These are phyloP conservation scores for Helicostylum pulchrum DNA, from an alignment of 192 early-diverging fungal genomes.

Conservation along the genomic window DNA sequence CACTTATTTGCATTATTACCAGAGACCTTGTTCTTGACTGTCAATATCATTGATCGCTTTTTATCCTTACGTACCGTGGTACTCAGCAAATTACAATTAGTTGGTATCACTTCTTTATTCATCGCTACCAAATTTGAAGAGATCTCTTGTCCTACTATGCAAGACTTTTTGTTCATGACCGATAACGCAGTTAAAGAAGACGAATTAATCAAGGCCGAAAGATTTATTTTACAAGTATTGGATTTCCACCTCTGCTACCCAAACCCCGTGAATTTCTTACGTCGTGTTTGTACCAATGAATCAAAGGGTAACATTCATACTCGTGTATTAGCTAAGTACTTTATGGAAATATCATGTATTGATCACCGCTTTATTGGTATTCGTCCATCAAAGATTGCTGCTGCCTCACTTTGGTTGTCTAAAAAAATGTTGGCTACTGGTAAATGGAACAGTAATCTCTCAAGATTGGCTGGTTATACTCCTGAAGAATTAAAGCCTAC, in stretches of 20 bases:
- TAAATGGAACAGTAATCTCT: conserved; percentile 75
- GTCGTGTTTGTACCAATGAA: conserved; percentile 86
- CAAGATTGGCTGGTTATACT: conserved; percentile 79
- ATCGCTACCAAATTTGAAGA: conserved; percentile 97
- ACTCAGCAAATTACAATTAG: conserved; percentile 87
- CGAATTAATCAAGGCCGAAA: conserved; percentile 89
- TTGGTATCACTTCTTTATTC: conserved; percentile 87
- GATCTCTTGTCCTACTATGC: conserved; percentile 73
- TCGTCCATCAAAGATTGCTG: conserved; percentile 74
- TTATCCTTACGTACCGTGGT: conserved; percentile 83
- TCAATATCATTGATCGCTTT: conserved; percentile 96
- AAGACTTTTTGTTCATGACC: conserved; percentile 84
- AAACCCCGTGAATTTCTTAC: conserved; percentile 88
- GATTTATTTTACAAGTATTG: conserved; percentile 84
- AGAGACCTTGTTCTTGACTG: conserved; percentile 90
- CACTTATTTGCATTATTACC: conserved; percentile 86
- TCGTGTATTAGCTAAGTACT: conserved; percentile 90
- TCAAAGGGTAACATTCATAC: conserved; percentile 81
- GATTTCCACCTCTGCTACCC: conserved; percentile 88
- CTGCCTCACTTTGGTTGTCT: conserved; percentile 76
- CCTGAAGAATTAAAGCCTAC: conserved; percentile 62
- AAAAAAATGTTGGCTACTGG: conserved; percentile 73
- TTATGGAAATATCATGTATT: conserved; percentile 91
- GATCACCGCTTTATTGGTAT: conserved; percentile 76
- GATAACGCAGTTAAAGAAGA: conserved; percentile 75